Evolutionary conservation across 441 rosid species (phyloP), one percentile per base, ranked within the genome.

Genomic region (Gossypium schwendimanii): DNA sequence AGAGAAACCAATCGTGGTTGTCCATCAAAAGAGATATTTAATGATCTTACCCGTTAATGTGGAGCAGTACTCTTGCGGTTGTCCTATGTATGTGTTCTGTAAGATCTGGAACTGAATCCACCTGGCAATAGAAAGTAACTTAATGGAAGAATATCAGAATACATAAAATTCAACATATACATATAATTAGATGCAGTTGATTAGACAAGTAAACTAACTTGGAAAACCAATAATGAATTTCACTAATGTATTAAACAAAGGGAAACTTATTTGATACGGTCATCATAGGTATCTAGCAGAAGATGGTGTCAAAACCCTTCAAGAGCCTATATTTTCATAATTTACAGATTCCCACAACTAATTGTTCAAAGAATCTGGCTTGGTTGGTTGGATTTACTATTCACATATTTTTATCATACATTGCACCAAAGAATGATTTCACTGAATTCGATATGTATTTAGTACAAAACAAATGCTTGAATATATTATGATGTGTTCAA

Each of bases 61-160:
- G 99, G 73, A 96, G 94, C 75, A 96, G 85, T 60, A 83, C 80
- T 78, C 94, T 93, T 54, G 97, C 96, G 76, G 97, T 93, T 71
- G 95, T 87, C 84, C 88, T 84, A 75, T 96, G 96, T 78, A 96
- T 85, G 75, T 85, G 89, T 83, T 83, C 87, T 18, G 75, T 81
- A 73, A 93, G 94, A 86, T 87, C 94, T 47, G 94, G 93, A 62
- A 93, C 97, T 55, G 96, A 78, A 70, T 86, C 97, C 82, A 96
- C 98, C 99, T 96, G 93, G 55, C 63, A 75, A 82, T 75, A 17
- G 63, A 28, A 63, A 23, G 64, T 52, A 23, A 20, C 28, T 31
- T 23, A 26, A 14, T 20, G 60, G 6, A 28, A 58, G 63, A 57
- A 63, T 17, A 55, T 21, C 23, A 24, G 47, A 72, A 73, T 9